phyloP scores from a whole-genome alignment of 192 early-diverging fungal genomes.

The Entomortierella beljakovae region DNA sequence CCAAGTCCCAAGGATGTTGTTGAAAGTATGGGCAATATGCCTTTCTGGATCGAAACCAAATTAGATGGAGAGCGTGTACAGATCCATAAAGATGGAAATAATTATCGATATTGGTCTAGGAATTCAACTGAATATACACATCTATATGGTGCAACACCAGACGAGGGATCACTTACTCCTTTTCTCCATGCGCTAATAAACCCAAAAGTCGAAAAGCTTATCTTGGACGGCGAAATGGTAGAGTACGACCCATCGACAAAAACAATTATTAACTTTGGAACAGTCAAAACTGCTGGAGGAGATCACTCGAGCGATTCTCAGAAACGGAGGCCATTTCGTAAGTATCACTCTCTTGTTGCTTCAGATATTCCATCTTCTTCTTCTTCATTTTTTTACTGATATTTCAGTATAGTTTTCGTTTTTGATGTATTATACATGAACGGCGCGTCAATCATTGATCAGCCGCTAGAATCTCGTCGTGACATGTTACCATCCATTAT shows the following conservation, averaged over 20 bases:
- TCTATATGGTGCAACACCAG: constrained; percentile 69
- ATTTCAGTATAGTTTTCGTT: constrained; percentile 61
- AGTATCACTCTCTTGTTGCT: constrained; percentile 10
- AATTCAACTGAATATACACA: constrained; percentile 78
- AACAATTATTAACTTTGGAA: constrained; percentile 75
- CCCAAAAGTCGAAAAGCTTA: constrained; percentile 64
- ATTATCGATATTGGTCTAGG: constrained; percentile 68
- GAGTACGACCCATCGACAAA: constrained; percentile 75
- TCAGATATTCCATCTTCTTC: not conserved
- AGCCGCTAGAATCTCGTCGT: constrained; percentile 66
- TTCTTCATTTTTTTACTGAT: not conserved
- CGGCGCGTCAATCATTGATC: constrained; percentile 66
- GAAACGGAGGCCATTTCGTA: constrained; percentile 62
- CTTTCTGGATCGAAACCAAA: constrained; percentile 87
- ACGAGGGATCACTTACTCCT: constrained; percentile 67
- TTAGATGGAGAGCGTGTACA: constrained; percentile 84
- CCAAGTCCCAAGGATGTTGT: constrained; percentile 58
- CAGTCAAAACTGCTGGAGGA: constrained; percentile 75
- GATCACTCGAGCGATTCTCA: constrained; percentile 50
- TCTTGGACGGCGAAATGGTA: constrained; percentile 88
- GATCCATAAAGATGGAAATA: constrained; percentile 67
- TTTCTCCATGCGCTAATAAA: constrained; percentile 66
- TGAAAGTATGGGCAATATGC: constrained; percentile 55
- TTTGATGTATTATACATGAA: constrained; percentile 84
- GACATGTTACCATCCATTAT: constrained; percentile 64